Evolutionary conservation across 306 rosid genomes (phyloP).

Genomic region (Pterocarpus macrocarpus): DNA sequence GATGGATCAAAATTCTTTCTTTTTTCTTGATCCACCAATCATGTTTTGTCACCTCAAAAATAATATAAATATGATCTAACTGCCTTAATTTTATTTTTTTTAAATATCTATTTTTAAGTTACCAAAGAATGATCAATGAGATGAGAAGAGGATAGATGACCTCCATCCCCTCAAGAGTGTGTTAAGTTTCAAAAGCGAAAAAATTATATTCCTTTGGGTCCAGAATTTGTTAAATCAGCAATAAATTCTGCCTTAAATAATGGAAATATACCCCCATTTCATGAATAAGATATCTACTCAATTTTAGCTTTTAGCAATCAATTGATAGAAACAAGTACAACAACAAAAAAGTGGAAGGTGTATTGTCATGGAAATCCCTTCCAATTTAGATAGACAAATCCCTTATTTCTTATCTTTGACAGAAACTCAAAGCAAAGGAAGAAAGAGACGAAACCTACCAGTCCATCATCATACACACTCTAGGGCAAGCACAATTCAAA

Average conservation of each 20-base stretch:
- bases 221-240: not conserved
- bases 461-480: constrained; percentile 2
- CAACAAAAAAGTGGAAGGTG: constrained; percentile 5
- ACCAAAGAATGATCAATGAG: no score
- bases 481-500: constrained; percentile 13
- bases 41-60: no score
- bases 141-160: no score
- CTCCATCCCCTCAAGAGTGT: not conserved
- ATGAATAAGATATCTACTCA: not conserved
- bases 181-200: not conserved
- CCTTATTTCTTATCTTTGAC: not conserved
- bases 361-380: constrained; percentile 11
- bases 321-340: not conserved
- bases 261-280: no score
- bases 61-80: no score
- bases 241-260: not conserved
- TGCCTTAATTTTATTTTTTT: no score
- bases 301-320: constrained; percentile 10
- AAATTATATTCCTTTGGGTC: not conserved
- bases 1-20: no score
- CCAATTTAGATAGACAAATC: constrained; percentile 1
- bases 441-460: constrained; percentile 15
- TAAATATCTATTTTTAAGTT: no score
- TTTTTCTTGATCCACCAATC: no score
- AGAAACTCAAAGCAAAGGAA: constrained; percentile 18